Conservation (phyloP, 352 stramenopile species). For the Globisporangium okanoganense region DNA sequence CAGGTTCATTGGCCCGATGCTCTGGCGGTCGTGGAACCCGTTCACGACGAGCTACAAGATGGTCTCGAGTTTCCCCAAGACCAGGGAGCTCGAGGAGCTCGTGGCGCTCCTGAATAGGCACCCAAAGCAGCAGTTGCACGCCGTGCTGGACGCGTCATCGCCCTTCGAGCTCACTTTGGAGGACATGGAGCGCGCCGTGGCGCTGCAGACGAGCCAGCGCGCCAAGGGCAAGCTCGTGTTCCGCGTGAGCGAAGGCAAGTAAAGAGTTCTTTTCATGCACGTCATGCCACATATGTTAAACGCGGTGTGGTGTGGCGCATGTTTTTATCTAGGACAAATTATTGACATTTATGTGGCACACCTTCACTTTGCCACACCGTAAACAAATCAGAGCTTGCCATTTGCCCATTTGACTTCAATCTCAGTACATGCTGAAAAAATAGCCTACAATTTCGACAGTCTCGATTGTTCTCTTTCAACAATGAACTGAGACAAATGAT, state of each 20-base stretch:
- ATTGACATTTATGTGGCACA: not conserved
- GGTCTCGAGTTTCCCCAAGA: slow-evolving; percentile 30
- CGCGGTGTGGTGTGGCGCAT: not conserved
- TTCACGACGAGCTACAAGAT: slow-evolving; percentile 32
- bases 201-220: slow-evolving; percentile 55
- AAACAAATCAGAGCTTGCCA: not conserved
- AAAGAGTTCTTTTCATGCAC: not conserved
- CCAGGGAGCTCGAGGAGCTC: slow-evolving; percentile 35
- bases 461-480: not conserved
- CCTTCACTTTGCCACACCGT: too few relatives aligned
- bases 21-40: slow-evolving; percentile 24
- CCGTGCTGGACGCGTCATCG: slow-evolving; percentile 56
- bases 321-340: too few relatives aligned
- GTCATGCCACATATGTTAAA: not conserved
- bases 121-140: slow-evolving; percentile 19
- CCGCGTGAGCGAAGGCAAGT: not conserved
- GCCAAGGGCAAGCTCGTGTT: slow-evolving; percentile 77
- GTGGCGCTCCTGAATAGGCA: slow-evolving; percentile 38
- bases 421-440: not conserved
- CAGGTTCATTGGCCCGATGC: slow-evolving; percentile 17
- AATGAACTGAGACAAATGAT: not conserved
- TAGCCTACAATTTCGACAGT: not conserved
- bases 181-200: slow-evolving; percentile 49
- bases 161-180: slow-evolving; percentile 67
- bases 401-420: not conserved